Evolutionary conservation across 2,329 filamentous ascomycete species (phyloP), one percentile per base, ranked within the genome.

Genomic region (Fusarium zealandicum): DNA sequence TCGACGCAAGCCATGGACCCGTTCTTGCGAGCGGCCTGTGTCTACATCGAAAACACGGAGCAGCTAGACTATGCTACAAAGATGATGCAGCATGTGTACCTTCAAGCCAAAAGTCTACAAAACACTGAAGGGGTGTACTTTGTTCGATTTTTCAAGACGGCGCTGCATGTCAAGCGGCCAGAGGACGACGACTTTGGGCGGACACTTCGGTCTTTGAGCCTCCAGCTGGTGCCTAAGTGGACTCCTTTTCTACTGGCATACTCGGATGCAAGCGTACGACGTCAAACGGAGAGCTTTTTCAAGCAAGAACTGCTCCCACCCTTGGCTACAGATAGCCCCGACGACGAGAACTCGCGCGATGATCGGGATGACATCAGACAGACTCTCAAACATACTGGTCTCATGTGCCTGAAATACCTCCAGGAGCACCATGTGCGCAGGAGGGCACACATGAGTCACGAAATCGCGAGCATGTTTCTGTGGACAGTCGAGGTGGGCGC

Each of bases 21-120:
- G 1, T 89, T 81, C 63, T 75, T 90, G 14, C 79, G 81, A n/a
- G 82, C 80, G 13, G 82, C 83, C 3, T 67, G 79, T 27, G 69
- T 77, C 0, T 89, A 87, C 64, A 81, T 85, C 28, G 72, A 74
- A 33, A 57, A 68, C 41, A 80, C 76, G 20, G 66, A 68, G 17
- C 70, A 73, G 3, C 33, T 68, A 2, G 66, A 70, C 0, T 61
- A 70, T 36, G 72, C 79, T 2, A 63, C 72, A 25, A 65, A 61
- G 4, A 72, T 85, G 36, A 72, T 81, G 18, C 60, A 65, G 2
- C 75, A 82, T 59, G 67, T 84, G 20, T 70, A 70, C 28, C 55
- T 69, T 1, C 79, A 84, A 54, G 80, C 77, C 57, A 69, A 68
- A 33, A 68, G 61, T 13, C 57, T 84, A 11, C 76, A 80, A 42